Base-by-base conservation (phyloP, 2,329 filamentous ascomycete genomes). In the Fusarium sarcochroum region DNA sequence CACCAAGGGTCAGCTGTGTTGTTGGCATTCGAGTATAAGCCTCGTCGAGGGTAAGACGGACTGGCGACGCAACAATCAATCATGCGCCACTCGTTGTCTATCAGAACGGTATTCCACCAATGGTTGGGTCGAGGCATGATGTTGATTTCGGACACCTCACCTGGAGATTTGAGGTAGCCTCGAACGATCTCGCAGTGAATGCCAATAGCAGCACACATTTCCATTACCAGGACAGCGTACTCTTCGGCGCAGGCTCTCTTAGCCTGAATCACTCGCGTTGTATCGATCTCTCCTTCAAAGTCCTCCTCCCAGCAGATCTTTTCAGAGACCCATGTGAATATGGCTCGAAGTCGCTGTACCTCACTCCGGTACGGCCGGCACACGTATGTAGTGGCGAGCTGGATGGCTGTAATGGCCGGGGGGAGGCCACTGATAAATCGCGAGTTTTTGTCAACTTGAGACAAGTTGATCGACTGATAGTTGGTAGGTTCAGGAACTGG, bases 271-370 rank as follows among this genome's bases (percentile, higher is more conserved):
- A 97, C 93, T 46, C 93, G 89, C 55, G 92, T 87, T 4, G 94
- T 91, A 77, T 99, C 94, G 52, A 96, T 81, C 10, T 91, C 86
- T n/a, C 91, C 92, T 71, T 97, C 93, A 68, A 93, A 94, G 69
- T 97, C 94, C 73, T 98, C 95, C 76, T 99, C 96, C 96, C 96
- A 99, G 32, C 88, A 88, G 58, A 99, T 90, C 72, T 95, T 94
- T 77, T 99, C 96, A n/a, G 93, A 89, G 7, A 97, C 93, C 95
- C 95, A 99, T 2, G 93, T 98, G 75, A 98, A 99, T 66, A 99
- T 98, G 17, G 96, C 95, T 23, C 97, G 89, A 25, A 99, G 81
- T 35, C 94, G 89, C 78, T 99, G 96, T 1, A 98, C 93, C 73
- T 98, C 95, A 78, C 93, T 98, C 62, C 94, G 88, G 78, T 98